Conservation (phyloP, 257 asterid genomes). For the Jasminum sambac region DNA sequence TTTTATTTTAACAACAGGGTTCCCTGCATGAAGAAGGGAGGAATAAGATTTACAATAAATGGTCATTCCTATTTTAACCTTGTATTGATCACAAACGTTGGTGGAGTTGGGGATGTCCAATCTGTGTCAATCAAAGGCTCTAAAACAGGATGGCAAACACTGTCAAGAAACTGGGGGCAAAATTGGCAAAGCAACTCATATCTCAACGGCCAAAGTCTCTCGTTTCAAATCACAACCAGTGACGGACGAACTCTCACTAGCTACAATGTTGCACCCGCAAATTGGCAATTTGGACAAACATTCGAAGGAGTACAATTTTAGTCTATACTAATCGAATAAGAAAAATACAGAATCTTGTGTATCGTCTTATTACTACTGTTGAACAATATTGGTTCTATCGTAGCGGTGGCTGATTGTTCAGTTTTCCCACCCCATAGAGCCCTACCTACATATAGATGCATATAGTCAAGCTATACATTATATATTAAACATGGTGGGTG, state of each 20-base stretch:
- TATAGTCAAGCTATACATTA: not conserved
- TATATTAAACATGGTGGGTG: slow-evolving; percentile 8
- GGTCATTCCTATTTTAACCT: slow-evolving; percentile 92
- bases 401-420: slow-evolving; percentile 39
- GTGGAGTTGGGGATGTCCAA: slow-evolving; percentile 86
- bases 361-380: not conserved
- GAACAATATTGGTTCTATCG: slow-evolving; percentile 32
- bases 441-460: slow-evolving; percentile 13
- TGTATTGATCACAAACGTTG: slow-evolving; percentile 79
- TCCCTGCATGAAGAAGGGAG: slow-evolving; percentile 76
- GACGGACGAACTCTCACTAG: slow-evolving; percentile 70
- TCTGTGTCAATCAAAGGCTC: slow-evolving; percentile 77
- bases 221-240: slow-evolving; percentile 79
- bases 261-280: slow-evolving; percentile 55
- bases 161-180: slow-evolving; percentile 97
- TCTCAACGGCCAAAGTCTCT: slow-evolving; percentile 69
- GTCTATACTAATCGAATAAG: not conserved
- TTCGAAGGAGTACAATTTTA: slow-evolving; percentile 71
- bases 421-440: slow-evolving; percentile 38
- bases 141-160: slow-evolving; percentile 73
- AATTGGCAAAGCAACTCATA: slow-evolving; percentile 89
- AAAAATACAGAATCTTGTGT: not conserved
- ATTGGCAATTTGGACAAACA: slow-evolving; percentile 87
- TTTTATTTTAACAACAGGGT: slow-evolving; percentile 45
- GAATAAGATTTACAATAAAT: slow-evolving; percentile 77